phyloP scores from a whole-genome alignment of 257 asterid genomes.

The Solanum gandarillasii region DNA sequence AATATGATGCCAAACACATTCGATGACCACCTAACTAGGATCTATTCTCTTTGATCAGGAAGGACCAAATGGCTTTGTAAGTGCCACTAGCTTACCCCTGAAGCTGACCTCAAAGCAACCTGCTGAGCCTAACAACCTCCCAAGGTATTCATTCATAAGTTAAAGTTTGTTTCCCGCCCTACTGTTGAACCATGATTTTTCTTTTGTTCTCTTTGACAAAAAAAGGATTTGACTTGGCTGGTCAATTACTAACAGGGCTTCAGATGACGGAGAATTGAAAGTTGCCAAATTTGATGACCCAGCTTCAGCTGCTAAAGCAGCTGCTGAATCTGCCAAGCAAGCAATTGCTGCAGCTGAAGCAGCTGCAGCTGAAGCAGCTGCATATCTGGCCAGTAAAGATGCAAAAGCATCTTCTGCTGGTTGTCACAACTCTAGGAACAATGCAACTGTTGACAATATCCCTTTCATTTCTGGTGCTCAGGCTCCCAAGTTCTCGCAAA shows the following conservation, averaged over 20 bases:
- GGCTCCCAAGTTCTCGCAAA: conserved; percentile 5
- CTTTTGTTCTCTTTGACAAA: neutral
- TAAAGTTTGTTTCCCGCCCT: neutral
- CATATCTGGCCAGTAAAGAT: conserved; percentile 39
- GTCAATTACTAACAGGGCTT: neutral
- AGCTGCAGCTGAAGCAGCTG: conserved; percentile 95
- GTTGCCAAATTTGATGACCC: conserved; percentile 32
- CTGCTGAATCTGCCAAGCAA: conserved; percentile 61
- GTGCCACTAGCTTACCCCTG: conserved; percentile 68
- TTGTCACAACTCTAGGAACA: conserved; percentile 3
- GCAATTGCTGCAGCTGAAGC: conserved; percentile 90
- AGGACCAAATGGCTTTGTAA: conserved; percentile 59
- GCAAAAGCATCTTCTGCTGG: conserved; percentile 25
- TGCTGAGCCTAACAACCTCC: conserved; percentile 24
- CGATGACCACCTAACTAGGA: neutral
- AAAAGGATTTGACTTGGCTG: neutral
- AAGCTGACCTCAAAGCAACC: conserved; percentile 35
- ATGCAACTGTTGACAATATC: neutral
- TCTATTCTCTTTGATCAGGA: conserved; percentile 31
- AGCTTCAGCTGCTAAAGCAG: conserved; percentile 80
- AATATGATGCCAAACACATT: neutral
- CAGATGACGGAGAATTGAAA: conserved; percentile 31
- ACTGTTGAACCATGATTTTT: neutral
- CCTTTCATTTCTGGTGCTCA: neutral
- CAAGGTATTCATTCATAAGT: conserved; percentile 25